A percentile compares a stretch with the other conserved stretches of the same genome.
These are phyloP conservation scores for Fusarium coffeatum DNA, from an alignment of 2,329 filamentous ascomycete species.

Conservation along the genomic window DNA sequence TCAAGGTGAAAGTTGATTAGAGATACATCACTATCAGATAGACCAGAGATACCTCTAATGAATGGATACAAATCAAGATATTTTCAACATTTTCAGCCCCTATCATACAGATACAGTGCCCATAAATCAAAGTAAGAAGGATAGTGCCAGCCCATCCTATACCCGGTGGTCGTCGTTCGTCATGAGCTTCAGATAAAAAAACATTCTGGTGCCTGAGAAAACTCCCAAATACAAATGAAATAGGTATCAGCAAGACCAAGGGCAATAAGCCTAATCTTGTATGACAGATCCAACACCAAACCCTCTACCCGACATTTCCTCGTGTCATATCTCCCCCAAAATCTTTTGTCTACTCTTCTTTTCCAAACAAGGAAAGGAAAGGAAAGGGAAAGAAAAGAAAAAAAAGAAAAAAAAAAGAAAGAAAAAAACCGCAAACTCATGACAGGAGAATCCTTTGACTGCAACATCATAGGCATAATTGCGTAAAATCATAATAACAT, in stretches of 20 bases:
- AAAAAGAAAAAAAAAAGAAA: too few relatives aligned
- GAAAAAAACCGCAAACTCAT: background rate
- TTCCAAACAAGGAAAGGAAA: background rate
- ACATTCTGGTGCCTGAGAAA: conserved; percentile 2
- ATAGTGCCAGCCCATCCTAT: conserved; percentile 20
- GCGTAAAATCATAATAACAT: conserved; percentile 36
- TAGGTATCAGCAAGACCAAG: background rate
- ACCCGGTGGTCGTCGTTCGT: background rate
- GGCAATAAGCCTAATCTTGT: background rate
- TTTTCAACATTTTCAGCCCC: background rate
- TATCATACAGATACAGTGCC: background rate
- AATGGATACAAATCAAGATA: background rate
- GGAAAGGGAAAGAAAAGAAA: background rate
- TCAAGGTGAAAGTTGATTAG: conserved; percentile 20
- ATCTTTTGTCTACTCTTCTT: background rate
- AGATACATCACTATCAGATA: conserved; percentile 25
- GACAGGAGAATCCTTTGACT: conserved; percentile 5
- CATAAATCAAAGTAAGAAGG: background rate
- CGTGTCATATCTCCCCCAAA: background rate
- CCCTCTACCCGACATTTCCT: background rate
- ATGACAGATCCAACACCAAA: background rate
- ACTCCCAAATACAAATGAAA: conserved; percentile 23
- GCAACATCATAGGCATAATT: conserved; percentile 32
- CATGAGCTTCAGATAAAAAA: background rate
- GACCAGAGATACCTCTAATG: conserved; percentile 34